These are phyloP conservation scores for Tylopilus sp. DNA, from an alignment of 1,284 basidiomycete genomes.

Conservation along the genomic window DNA sequence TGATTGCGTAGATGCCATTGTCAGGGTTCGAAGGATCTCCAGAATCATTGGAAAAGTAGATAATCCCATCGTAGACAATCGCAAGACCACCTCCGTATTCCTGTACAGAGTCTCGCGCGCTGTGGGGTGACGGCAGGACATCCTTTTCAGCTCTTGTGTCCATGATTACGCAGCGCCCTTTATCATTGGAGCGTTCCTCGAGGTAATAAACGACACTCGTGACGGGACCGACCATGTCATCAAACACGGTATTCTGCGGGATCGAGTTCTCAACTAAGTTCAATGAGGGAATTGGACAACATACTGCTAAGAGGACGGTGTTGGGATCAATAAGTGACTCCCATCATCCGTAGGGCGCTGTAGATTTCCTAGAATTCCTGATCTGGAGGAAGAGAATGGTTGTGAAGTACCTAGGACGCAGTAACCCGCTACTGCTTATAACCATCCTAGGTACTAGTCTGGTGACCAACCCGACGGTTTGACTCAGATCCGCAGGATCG, in stretches of 20 bases:
- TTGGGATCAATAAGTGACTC: slow-evolving; percentile 36
- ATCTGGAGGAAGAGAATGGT: too few relatives aligned
- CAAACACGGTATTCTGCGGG: slow-evolving; percentile 23
- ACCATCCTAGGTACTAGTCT: too few relatives aligned
- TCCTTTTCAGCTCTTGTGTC: slow-evolving; percentile 11
- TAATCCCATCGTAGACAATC: slow-evolving; percentile 21
- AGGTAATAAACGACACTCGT: slow-evolving; percentile 35
- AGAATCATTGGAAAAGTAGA: slow-evolving; percentile 37
- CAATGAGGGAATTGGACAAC: not conserved
- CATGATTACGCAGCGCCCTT: slow-evolving; percentile 21
- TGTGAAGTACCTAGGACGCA: too few relatives aligned
- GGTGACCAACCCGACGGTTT: too few relatives aligned
- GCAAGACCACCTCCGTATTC: slow-evolving; percentile 41
- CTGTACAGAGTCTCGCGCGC: slow-evolving; percentile 36
- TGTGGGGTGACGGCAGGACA: slow-evolving; percentile 32
- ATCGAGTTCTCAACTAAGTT: not conserved
- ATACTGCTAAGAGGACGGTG: slow-evolving; percentile 22
- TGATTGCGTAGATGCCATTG: slow-evolving; percentile 12
- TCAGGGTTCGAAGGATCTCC: slow-evolving; percentile 4
- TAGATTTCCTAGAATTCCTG: too few relatives aligned
- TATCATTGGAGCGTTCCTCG: slow-evolving; percentile 40
- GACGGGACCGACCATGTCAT: slow-evolving; percentile 34
- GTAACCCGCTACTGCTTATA: too few relatives aligned
- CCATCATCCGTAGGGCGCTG: slow-evolving; percentile 41
- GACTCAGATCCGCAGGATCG: too few relatives aligned